These are phyloP conservation scores for Saccharomyces hybrid DNA, from an alignment of 1,139 yeast genomes.

Conservation along the genomic window DNA sequence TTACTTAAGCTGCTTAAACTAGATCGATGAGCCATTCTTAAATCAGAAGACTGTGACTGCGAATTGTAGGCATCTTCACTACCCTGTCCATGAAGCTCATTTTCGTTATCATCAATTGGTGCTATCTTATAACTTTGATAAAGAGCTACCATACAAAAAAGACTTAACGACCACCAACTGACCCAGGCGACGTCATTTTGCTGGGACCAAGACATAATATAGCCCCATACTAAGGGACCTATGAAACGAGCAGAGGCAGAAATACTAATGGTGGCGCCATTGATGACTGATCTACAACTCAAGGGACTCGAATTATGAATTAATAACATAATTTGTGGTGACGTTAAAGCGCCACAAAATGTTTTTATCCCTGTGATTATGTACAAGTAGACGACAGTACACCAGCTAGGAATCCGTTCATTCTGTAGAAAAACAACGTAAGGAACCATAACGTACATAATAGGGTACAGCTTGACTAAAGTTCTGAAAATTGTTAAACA, in stretches of 20 bases:
- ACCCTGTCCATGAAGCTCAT: constrained; percentile 1
- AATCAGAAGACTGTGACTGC: background rate
- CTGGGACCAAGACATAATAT: constrained; percentile 45
- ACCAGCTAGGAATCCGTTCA: constrained; percentile 17
- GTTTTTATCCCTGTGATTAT: constrained; percentile 31
- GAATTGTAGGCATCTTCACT: background rate
- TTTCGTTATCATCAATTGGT: constrained; percentile 14
- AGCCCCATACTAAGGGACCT: constrained; percentile 57
- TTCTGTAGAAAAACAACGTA: constrained; percentile 41
- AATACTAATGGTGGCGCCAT: constrained; percentile 44
- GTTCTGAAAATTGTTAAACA: constrained; percentile 41
- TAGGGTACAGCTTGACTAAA: constrained; percentile 40
- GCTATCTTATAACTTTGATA: constrained; percentile 22
- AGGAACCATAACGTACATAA: constrained; percentile 45
- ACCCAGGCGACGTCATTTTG: constrained; percentile 40
- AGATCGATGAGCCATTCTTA: constrained; percentile 2
- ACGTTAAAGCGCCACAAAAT: constrained; percentile 34
- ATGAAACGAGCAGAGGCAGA: constrained; percentile 49
- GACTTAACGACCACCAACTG: constrained; percentile 44
- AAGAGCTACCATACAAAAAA: constrained; percentile 33
- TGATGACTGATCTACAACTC: constrained; percentile 44
- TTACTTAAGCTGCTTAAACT: constrained; percentile 10
- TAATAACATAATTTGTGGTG: constrained; percentile 40
- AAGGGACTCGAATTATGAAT: constrained; percentile 44
- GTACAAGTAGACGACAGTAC: constrained; percentile 16